phyloP scores from a whole-genome alignment of 179 eudicot genomes.

The Beta corolliflora region DNA sequence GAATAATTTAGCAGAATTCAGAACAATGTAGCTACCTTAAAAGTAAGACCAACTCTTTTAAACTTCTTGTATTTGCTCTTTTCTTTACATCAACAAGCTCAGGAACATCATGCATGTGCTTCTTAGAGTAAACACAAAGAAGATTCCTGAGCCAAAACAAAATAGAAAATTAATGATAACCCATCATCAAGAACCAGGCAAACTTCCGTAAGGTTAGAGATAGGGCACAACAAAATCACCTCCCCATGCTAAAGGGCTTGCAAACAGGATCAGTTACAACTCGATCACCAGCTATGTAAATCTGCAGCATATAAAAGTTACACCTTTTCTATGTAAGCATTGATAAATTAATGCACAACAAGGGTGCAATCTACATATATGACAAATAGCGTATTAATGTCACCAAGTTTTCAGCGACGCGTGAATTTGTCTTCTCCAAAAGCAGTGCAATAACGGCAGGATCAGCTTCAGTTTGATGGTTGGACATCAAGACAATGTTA shows the following conservation, averaged over 20 bases:
- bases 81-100: constrained; percentile 88
- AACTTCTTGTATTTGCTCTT: constrained; percentile 89
- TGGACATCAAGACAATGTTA: constrained; percentile 87
- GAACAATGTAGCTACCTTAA: constrained; percentile 57
- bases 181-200: constrained; percentile 16
- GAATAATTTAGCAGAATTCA: constrained; percentile 16
- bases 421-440: constrained; percentile 66
- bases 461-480: constrained; percentile 98
- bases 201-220: background rate
- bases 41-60: constrained; percentile 93
- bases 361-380: constrained; percentile 20
- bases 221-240: constrained; percentile 44
- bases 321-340: constrained; percentile 29
- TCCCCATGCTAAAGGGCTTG: constrained; percentile 99
- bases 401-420: constrained; percentile 80
- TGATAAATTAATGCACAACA: constrained; percentile 9
- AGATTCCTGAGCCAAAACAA: constrained; percentile 67
- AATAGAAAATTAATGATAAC: constrained; percentile 13
- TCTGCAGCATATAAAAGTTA: constrained; percentile 55
- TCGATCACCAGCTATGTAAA: constrained; percentile 93
- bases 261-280: constrained; percentile 94
- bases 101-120: constrained; percentile 89
- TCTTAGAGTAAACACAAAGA: constrained; percentile 92
- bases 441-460: constrained; percentile 93
- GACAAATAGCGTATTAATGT: constrained; percentile 24